Evolutionary conservation across 2,329 filamentous ascomycete genomes (phyloP), one percentile per base, ranked within the genome.

Genomic region (Talaromyces marneffei): DNA sequence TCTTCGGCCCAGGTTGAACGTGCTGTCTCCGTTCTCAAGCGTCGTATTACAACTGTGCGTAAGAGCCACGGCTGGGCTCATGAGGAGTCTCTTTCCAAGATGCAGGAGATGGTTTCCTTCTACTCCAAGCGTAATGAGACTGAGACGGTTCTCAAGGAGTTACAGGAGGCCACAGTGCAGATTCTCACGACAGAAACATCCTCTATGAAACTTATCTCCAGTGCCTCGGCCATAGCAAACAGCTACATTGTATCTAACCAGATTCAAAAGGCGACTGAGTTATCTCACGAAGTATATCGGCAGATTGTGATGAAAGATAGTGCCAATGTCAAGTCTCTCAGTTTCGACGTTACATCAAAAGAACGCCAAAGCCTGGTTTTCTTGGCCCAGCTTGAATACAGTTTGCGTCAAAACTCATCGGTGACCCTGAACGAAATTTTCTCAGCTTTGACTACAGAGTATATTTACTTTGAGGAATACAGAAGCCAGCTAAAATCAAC

Each of bases 351-450:
- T 5, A 68, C 74, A 1, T 66, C 68, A 1, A 70, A 70, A 56
- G 69, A 69, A 9, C 74, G 71, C n/a, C 68, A 73, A 52, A 71
- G 69, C 54, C 68, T 77, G 14, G 74, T 76, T 10, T 81, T 80
- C 71, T 66, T 81, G 20, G 79, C 79, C 18, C 76, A 79, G 59
- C 68, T 80, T 1, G 76, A 80, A 65, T 75, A 79, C 64, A 74
- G 68, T 53, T 68, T 77, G 16, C 69, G 67, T 33, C 66, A 71
- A 39, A 68, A 64, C 42, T 69, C 68, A 1, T 64, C 60, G n/a
- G 55, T 68, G 52, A 74, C 74, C 4, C 65, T 80, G 12, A 77
- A 73, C 14, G 77, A 79, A 56, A 76, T 77, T 46, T 72, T 80
- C 56, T 74, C 78, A 4, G 71, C 77, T 37, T 67, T 80, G 54